Conservation (phyloP, 1,284 basidiomycete species). For the Cutaneotrichosporon daszewskae region DNA sequence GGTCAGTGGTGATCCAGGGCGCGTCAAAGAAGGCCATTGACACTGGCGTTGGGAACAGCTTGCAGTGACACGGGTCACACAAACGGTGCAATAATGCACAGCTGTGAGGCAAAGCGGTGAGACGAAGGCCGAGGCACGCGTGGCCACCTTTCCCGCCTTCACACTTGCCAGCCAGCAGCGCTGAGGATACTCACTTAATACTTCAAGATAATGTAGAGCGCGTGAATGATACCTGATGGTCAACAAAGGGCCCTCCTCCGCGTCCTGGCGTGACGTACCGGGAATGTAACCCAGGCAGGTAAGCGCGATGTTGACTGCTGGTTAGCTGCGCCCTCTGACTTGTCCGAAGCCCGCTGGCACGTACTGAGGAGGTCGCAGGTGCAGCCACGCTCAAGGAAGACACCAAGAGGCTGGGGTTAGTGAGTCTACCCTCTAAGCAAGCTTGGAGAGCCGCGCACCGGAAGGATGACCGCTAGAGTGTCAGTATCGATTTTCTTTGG, state of each 20-base stretch:
- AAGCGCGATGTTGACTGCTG: conserved; percentile 40
- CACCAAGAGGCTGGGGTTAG: conserved; percentile 33
- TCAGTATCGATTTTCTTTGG: not conserved
- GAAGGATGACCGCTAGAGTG: conserved; percentile 31
- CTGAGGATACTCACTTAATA: conserved; percentile 8
- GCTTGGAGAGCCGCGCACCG: conserved; percentile 15
- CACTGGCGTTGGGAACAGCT: too few relatives aligned
- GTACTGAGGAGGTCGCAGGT: conserved; percentile 37
- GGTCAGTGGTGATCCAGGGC: too few relatives aligned
- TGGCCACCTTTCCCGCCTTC: too few relatives aligned
- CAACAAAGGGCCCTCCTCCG: not conserved
- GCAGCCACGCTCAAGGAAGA: conserved; percentile 45
- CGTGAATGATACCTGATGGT: conserved; percentile 30
- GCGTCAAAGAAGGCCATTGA: too few relatives aligned
- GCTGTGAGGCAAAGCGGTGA: too few relatives aligned
- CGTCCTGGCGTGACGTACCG: conserved; percentile 10
- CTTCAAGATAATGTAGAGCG: conserved; percentile 41
- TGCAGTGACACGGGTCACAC: too few relatives aligned
- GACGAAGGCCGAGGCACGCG: too few relatives aligned
- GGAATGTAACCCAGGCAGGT: conserved; percentile 43
- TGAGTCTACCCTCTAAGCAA: not conserved
- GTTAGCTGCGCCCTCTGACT: too few relatives aligned
- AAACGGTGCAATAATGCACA: too few relatives aligned
- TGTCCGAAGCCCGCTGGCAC: too few relatives aligned
- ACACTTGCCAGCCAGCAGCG: too few relatives aligned